Conservation (phyloP, 106 monocot species). For the Platanthera zijinensis region DNA sequence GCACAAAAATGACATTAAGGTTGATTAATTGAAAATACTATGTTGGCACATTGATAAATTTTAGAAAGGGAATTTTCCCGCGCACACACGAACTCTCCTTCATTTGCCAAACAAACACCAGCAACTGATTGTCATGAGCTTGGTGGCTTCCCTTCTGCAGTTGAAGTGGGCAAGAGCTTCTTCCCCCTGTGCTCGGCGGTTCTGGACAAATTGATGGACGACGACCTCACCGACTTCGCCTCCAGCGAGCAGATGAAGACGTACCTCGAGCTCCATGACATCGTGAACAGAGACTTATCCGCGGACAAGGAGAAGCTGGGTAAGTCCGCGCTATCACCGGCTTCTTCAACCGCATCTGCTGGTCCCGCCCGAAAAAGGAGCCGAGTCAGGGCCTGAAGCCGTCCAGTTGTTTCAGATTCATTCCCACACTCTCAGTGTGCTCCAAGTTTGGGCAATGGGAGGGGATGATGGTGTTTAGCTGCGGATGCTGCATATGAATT, state of each 20-base stretch:
- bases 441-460: neutral
- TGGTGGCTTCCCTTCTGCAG: conserved; percentile 15
- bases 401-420: neutral
- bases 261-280: conserved; percentile 51
- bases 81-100: no score
- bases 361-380: neutral
- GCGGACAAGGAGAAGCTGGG: conserved; percentile 57
- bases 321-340: conserved; percentile 33
- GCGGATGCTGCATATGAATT: no score
- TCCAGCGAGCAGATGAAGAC: conserved; percentile 40
- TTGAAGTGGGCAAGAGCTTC: conserved; percentile 71
- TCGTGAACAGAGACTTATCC: conserved; percentile 41
- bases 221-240: conserved; percentile 29
- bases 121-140: neutral
- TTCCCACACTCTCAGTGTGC: neutral
- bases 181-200: conserved; percentile 72
- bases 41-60: no score
- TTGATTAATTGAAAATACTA: no score
- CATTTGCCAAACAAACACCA: neutral
- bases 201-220: conserved; percentile 69
- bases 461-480: no score
- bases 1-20: no score
- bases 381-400: neutral
- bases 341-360: conserved; percentile 34
- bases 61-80: no score